Base-by-base conservation (phyloP, 305 asterid species). In the Fraxinus nigra region DNA sequence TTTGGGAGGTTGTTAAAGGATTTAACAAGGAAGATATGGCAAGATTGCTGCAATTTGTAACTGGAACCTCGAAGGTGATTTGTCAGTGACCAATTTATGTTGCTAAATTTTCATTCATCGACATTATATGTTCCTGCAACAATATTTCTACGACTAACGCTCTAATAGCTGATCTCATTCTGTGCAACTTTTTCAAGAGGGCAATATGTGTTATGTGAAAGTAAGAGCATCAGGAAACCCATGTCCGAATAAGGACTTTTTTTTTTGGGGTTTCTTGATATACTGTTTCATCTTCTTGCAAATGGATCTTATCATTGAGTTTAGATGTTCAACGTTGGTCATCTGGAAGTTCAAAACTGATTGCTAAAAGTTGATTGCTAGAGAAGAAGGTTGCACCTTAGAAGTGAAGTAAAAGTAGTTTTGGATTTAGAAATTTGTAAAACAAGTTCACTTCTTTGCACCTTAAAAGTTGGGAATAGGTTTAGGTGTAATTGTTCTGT, bases 21-120 rank as follows among this genome's bases (percentile, higher is more conserved):
- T 97, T 97, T 89, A 95, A 72, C 92, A 97, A 97, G 89, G 99
- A 97, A 88, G 99, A 97, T 86, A 97, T 91, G 90, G 99, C 99
- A 81, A 93, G 99, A 90, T 90, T 97, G 67, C 97, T 97, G 85
- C 99, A 97, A 85, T 97, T 97, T 86, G 97, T 97, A 33, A 97
- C 99, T 7, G 99, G 99, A 84, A 97, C 99, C 85, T 97, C 99
- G 28, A 97, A 95, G 98, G 99, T 97, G 84, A 87, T 78, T 82
- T 79, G 79, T 65, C 75, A 67, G 61, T 77, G 75, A 65, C 78
- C 75, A 56, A 78, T 65, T 54, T 78, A 14, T 32, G 20, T 20
- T 28, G 26, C 80, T 72, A 30, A 40, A 20, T 30, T 26, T 69
- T n/a, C 54, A 20, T 10, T 22, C 28, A 1, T 72, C 81, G 43